Conservation (phyloP, 1,284 basidiomycete species). For the Sporisorium graminicola region DNA sequence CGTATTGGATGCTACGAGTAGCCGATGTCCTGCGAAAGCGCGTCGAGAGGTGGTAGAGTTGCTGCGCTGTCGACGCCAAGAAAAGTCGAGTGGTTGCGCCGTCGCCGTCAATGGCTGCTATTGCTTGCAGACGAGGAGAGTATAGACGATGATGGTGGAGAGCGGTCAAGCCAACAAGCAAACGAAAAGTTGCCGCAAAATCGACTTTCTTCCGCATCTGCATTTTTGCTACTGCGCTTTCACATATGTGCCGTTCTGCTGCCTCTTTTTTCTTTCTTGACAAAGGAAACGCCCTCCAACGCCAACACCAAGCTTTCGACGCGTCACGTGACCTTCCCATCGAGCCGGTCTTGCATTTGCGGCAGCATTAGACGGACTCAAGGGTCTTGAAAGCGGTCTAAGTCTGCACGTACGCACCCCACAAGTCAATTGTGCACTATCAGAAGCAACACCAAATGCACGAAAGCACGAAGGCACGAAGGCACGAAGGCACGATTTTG, state of each 20-base stretch:
- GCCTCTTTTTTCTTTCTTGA: not conserved
- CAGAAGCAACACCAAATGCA: no score
- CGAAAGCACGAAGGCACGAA: no score
- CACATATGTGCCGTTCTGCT: no score
- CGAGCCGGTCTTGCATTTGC: not conserved
- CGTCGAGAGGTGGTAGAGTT: no score
- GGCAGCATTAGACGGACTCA: not conserved
- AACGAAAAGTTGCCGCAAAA: not conserved
- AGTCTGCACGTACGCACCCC: no score
- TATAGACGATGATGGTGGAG: conserved; percentile 11
- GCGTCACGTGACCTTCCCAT: not conserved
- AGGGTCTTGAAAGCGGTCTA: not conserved
- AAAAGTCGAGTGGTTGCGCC: no score
- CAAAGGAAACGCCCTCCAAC: not conserved
- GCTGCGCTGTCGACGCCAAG: no score
- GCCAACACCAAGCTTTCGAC: not conserved
- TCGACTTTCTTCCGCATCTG: no score
- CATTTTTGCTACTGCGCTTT: not conserved
- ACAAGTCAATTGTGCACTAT: no score
- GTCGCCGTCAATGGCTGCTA: not conserved
- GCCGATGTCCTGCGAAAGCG: no score
- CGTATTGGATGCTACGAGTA: no score
- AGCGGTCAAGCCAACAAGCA: conserved; percentile 5
- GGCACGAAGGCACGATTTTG: no score
- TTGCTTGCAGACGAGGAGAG: not conserved